A percentile compares a stretch with the other conserved stretches of the same genome.
Conservation (phyloP, 1,284 basidiomycete genomes). For the Cryptococcus wingfieldii region DNA sequence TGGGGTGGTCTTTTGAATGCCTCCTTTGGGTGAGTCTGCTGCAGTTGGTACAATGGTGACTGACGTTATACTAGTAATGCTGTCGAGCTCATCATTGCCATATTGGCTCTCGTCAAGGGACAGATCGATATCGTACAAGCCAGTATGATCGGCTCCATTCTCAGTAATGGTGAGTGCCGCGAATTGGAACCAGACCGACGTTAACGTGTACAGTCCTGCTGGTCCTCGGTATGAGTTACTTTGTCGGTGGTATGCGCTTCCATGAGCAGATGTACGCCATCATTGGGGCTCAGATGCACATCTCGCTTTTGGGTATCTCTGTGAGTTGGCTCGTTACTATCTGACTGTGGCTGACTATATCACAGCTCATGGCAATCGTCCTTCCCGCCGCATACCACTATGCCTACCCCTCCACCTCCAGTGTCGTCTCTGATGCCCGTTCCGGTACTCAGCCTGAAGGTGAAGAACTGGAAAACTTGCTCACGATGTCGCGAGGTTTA, state of each 20-base stretch:
- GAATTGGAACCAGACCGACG: neutral
- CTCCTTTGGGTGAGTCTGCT: slow-evolving; percentile 38
- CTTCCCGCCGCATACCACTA: slow-evolving; percentile 66
- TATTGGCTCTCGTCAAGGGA: slow-evolving; percentile 75
- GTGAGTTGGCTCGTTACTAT: slow-evolving; percentile 53
- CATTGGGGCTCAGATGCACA: slow-evolving; percentile 73
- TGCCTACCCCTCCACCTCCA: slow-evolving; percentile 36
- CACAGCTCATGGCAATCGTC: slow-evolving; percentile 57
- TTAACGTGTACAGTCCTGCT: slow-evolving; percentile 54
- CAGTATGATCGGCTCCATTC: slow-evolving; percentile 59
- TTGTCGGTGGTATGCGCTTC: slow-evolving; percentile 57
- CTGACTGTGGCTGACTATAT: slow-evolving; percentile 1
- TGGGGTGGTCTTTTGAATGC: slow-evolving; percentile 52
- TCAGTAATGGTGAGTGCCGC: slow-evolving; percentile 54
- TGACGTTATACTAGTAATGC: slow-evolving; percentile 35
- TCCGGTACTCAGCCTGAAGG: slow-evolving; percentile 21
- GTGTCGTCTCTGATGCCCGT: slow-evolving; percentile 18
- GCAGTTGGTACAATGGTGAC: slow-evolving; percentile 5
- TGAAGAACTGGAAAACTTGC: slow-evolving; percentile 39
- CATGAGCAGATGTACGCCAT: slow-evolving; percentile 62
- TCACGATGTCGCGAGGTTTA: slow-evolving; percentile 53
- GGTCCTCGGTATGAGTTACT: slow-evolving; percentile 69
- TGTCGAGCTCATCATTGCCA: slow-evolving; percentile 58
- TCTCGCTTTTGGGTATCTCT: slow-evolving; percentile 70
- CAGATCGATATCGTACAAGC: slow-evolving; percentile 76